These are phyloP conservation scores for Claviceps capensis DNA, from an alignment of 2,329 filamentous ascomycete genomes.

Conservation along the genomic window DNA sequence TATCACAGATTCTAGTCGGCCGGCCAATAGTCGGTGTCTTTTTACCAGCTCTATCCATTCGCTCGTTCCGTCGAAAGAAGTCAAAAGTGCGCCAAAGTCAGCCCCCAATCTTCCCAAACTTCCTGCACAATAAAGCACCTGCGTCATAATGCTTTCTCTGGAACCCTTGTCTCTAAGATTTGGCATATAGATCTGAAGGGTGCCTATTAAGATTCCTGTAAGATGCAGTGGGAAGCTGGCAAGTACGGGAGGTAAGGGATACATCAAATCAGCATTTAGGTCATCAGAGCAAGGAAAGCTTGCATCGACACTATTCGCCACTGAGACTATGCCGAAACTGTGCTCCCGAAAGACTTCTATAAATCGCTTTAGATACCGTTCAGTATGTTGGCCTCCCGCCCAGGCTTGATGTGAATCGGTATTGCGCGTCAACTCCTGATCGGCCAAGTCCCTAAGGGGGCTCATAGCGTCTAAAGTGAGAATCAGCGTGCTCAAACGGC, in stretches of 20 bases:
- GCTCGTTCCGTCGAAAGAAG: constrained; percentile 38
- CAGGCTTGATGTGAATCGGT: constrained; percentile 30
- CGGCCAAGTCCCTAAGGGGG: constrained; percentile 75
- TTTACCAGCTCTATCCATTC: constrained; percentile 86
- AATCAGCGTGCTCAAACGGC: constrained; percentile 66
- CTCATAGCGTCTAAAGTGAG: constrained; percentile 71
- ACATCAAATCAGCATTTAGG: constrained; percentile 24
- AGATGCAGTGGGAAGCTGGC: constrained; percentile 77
- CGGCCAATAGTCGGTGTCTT: constrained; percentile 74
- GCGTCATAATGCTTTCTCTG: constrained; percentile 77
- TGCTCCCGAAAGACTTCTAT: constrained; percentile 97
- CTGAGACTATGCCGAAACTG: constrained; percentile 87
- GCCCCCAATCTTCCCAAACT: constrained; percentile 81
- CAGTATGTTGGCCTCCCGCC: constrained; percentile 77
- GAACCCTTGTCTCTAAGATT: constrained; percentile 68
- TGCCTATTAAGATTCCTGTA: constrained; percentile 66
- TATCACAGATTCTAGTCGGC: constrained; percentile 58
- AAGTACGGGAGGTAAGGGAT: constrained; percentile 59
- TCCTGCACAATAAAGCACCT: constrained; percentile 84
- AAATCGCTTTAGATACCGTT: constrained; percentile 86
- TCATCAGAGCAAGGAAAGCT: constrained; percentile 13
- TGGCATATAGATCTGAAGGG: constrained; percentile 62
- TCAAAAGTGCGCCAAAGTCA: constrained; percentile 78
- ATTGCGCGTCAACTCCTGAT: constrained; percentile 56
- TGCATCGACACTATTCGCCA: constrained; percentile 72